phyloP scores from a whole-genome alignment of 1,284 basidiomycete genomes.

The Meripilus lineatus region DNA sequence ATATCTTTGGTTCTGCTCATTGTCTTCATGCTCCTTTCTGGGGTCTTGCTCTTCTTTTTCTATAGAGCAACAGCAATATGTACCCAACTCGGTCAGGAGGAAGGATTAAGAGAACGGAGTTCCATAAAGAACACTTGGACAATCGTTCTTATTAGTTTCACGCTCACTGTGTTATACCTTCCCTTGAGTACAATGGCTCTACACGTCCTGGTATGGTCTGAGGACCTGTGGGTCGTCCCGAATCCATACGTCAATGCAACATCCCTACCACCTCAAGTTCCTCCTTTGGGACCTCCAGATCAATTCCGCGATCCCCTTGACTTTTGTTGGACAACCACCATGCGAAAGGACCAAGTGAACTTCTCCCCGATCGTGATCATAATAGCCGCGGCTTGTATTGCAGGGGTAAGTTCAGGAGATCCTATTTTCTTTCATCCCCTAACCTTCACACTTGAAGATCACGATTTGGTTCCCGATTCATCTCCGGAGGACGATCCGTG shows the following conservation, averaged over 20 bases:
- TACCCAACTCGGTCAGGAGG: slow-evolving; percentile 42
- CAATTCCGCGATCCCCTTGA: slow-evolving; percentile 61
- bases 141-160: slow-evolving; percentile 54
- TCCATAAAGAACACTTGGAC: slow-evolving; percentile 43
- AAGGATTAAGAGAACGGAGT: slow-evolving; percentile 48
- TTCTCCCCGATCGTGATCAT: slow-evolving; percentile 63
- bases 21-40: slow-evolving; percentile 50
- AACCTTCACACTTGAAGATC: slow-evolving; percentile 35
- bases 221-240: slow-evolving; percentile 67
- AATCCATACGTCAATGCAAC: slow-evolving; percentile 66
- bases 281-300: slow-evolving; percentile 49
- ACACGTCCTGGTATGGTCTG: slow-evolving; percentile 68
- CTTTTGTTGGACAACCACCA: slow-evolving; percentile 77
- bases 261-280: slow-evolving; percentile 39
- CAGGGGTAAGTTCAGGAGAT: slow-evolving; percentile 39
- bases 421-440: slow-evolving; percentile 3
- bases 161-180: slow-evolving; percentile 61
- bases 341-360: slow-evolving; percentile 69
- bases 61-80: slow-evolving; percentile 43
- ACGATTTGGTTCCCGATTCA: slow-evolving; percentile 72
- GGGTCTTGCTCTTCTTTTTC: slow-evolving; percentile 52
- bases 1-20: slow-evolving; percentile 48
- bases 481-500: slow-evolving; percentile 50
- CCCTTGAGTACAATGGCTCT: slow-evolving; percentile 69
- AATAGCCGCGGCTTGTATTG: slow-evolving; percentile 49